Percentiles rank a stretch among this genome's conserved stretches.
Evolutionary conservation across 2,329 filamentous ascomycete genomes (phyloP).

Genomic region (Pyrenochaeta sp.): DNA sequence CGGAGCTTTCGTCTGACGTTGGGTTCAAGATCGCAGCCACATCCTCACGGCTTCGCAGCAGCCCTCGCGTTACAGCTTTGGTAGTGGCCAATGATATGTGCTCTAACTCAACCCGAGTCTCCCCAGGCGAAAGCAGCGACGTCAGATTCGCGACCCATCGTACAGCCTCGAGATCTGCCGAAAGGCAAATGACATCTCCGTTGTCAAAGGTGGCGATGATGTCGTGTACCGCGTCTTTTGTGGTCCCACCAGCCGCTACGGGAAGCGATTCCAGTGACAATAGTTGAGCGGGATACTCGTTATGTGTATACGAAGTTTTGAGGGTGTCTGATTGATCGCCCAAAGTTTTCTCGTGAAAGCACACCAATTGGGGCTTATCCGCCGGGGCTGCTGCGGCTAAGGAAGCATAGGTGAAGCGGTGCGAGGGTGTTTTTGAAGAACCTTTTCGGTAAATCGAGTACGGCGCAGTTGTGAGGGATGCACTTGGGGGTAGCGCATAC

Average conservation of each 20-base stretch:
- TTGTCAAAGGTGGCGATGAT: conserved; percentile 67
- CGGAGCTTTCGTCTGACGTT: conserved; percentile 31
- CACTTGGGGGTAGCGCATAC: conserved; percentile 68
- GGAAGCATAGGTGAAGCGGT: conserved; percentile 66
- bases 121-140: conserved; percentile 24
- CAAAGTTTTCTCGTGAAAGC: conserved; percentile 61
- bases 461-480: conserved; percentile 64
- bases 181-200: conserved; percentile 68
- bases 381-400: conserved; percentile 56
- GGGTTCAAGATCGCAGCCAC: conserved; percentile 50
- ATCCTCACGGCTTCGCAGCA: conserved; percentile 57
- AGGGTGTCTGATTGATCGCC: conserved; percentile 44
- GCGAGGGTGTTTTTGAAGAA: conserved; percentile 52
- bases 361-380: conserved; percentile 61
- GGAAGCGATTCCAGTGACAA: conserved; percentile 45
- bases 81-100: conserved; percentile 45
- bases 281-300: conserved; percentile 33
- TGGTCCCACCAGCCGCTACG: conserved; percentile 23
- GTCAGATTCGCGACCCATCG: conserved; percentile 44
- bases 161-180: conserved; percentile 58
- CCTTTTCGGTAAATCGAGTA: conserved; percentile 65
- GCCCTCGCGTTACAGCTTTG: conserved; percentile 53
- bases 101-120: conserved; percentile 35
- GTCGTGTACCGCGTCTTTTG: conserved; percentile 45
- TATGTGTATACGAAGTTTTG: conserved; percentile 40